Conservation (phyloP, 345 rosid genomes). For the Populus nigra region DNA sequence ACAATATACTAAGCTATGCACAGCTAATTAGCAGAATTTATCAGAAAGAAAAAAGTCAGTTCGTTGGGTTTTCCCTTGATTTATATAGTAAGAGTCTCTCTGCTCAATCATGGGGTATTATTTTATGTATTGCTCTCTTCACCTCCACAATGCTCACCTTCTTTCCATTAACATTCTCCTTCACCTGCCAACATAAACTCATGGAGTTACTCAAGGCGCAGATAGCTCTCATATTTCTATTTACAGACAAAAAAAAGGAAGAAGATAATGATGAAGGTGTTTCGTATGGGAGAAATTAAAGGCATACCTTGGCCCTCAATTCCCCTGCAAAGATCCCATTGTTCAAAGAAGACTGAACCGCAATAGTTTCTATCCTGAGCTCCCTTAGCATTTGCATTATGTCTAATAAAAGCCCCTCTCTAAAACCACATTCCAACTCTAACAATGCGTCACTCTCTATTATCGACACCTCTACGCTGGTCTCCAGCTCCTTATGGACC, state of each 20-base stretch:
- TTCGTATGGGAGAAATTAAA: not conserved
- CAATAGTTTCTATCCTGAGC: slow-evolving; percentile 60
- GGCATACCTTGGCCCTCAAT: slow-evolving; percentile 77
- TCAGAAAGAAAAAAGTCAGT: not conserved
- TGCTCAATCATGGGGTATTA: slow-evolving; percentile 40
- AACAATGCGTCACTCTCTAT: slow-evolving; percentile 80
- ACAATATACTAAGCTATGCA: not conserved
- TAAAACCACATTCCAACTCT: slow-evolving; percentile 70
- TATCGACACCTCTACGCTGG: slow-evolving; percentile 79
- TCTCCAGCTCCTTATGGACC: slow-evolving; percentile 10
- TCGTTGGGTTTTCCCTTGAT: not conserved
- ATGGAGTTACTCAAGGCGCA: not conserved
- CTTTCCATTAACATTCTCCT: slow-evolving; percentile 59
- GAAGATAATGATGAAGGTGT: not conserved
- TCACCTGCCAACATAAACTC: slow-evolving; percentile 43
- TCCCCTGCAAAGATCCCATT: slow-evolving; percentile 61
- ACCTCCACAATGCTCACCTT: slow-evolving; percentile 83
- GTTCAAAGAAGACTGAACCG: slow-evolving; percentile 60
- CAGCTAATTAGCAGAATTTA: not conserved
- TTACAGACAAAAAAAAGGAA: not conserved
- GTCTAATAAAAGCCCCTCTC: slow-evolving; percentile 77
- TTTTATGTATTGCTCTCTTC: slow-evolving; percentile 65
- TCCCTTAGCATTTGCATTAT: slow-evolving; percentile 75
- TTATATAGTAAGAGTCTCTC: not conserved
- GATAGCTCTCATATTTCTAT: too few species aligned